Evolutionary conservation across 805 yeast species (phyloP).

Genomic region (Pichia cephalocereana): DNA sequence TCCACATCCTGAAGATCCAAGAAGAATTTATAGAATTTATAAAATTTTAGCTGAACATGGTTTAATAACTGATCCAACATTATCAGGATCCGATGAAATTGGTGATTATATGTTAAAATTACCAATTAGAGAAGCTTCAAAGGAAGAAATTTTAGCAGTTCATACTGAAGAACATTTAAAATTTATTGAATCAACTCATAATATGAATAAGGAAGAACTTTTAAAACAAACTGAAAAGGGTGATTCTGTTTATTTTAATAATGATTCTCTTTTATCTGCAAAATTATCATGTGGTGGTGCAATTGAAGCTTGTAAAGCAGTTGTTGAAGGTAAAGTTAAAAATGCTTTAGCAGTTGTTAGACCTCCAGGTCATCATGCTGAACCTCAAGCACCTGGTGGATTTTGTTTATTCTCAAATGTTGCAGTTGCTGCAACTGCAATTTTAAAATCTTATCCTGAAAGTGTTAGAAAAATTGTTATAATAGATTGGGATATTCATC

Average conservation of each 20-base stretch:
- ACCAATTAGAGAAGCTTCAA: conserved; percentile 82
- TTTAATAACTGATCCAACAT: conserved; percentile 65
- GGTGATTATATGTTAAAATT: conserved; percentile 84
- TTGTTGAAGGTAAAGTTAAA: conserved; percentile 84
- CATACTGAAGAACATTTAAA: conserved; percentile 76
- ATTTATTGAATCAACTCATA: conserved; percentile 63
- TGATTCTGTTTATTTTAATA: conserved; percentile 91
- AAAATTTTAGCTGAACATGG: conserved; percentile 94
- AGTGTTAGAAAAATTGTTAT: conserved; percentile 75
- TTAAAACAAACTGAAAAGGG: conserved; percentile 81
- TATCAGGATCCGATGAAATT: conserved; percentile 62
- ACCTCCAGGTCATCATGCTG: conserved; percentile 99
- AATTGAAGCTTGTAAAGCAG: conserved; percentile 93
- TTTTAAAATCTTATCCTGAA: conserved; percentile 77
- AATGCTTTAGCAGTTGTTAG: conserved; percentile 91
- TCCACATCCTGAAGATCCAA: conserved; percentile 98
- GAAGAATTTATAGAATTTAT: conserved; percentile 89
- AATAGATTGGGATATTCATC: conserved; percentile 98
- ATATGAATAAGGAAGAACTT: conserved; percentile 69
- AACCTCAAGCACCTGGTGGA: conserved; percentile 95
- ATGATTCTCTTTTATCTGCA: conserved; percentile 81
- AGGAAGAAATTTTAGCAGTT: conserved; percentile 77
- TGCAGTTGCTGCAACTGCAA: conserved; percentile 89
- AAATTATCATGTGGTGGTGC: conserved; percentile 94
- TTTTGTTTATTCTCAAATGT: conserved; percentile 94